Conservation (phyloP, 2,329 filamentous ascomycete genomes). For the Colletotrichum graminicola region DNA sequence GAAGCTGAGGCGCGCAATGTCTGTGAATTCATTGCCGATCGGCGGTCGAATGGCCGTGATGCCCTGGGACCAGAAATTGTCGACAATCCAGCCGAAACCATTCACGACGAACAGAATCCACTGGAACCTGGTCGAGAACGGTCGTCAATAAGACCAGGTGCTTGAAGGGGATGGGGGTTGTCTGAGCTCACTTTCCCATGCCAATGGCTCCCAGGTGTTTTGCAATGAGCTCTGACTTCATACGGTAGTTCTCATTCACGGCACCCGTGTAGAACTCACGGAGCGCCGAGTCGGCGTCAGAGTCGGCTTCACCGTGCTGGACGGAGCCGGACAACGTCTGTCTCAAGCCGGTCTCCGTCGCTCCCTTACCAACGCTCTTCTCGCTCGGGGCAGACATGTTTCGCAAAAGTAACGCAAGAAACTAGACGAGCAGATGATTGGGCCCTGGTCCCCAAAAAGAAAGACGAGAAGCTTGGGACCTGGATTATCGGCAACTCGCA, state of each 20-base stretch:
- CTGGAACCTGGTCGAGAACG: constrained; percentile 49
- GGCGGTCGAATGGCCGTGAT: constrained; percentile 52
- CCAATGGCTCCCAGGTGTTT: constrained; percentile 49
- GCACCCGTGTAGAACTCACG: constrained; percentile 54
- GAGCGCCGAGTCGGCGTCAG: constrained; percentile 47
- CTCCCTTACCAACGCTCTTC: constrained; percentile 32
- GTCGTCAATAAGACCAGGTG: background rate
- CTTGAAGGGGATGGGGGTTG: background rate
- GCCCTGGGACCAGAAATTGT: constrained; percentile 57
- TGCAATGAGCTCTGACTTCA: constrained; percentile 51
- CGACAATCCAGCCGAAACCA: constrained; percentile 61
- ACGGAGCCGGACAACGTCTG: constrained; percentile 32
- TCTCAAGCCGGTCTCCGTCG: constrained; percentile 14
- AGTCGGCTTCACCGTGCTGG: constrained; percentile 27
- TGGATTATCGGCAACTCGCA: background rate
- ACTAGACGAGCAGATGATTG: background rate
- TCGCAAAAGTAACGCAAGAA: background rate
- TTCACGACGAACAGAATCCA: constrained; percentile 60
- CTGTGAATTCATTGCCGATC: constrained; percentile 51
- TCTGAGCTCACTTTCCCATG: constrained; percentile 52
- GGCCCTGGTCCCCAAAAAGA: constrained; percentile 40
- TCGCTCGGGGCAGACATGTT: constrained; percentile 32
- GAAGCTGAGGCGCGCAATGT: constrained; percentile 49
- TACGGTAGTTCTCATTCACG: constrained; percentile 48
- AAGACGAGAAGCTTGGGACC: constrained; percentile 25